A percentile compares a stretch with the other conserved stretches of the same genome.
Evolutionary conservation across 768 basidiomycete genomes (phyloP).

Genomic region (Mycena leptocephala): DNA sequence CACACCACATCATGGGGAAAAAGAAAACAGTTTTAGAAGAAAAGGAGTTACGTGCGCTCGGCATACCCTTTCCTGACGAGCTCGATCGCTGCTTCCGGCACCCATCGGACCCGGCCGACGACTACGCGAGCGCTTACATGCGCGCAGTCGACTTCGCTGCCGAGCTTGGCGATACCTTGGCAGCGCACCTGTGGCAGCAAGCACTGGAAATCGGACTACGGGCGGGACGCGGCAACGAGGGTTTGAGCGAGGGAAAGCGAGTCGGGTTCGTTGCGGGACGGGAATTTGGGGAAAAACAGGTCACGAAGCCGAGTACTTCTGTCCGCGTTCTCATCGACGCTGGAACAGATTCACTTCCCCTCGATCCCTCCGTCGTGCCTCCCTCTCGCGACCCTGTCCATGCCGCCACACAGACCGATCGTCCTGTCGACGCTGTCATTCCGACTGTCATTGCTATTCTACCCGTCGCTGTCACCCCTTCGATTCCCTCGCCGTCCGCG

Average conservation of each 20-base stretch:
- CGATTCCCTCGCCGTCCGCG: background rate
- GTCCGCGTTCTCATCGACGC: background rate
- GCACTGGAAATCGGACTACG: background rate
- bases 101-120: background rate
- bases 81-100: background rate
- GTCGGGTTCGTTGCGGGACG: background rate
- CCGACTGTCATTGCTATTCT: too few relatives aligned
- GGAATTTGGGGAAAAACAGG: slow-evolving; percentile 10
- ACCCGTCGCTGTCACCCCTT: background rate
- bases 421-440: background rate
- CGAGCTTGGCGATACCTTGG: background rate
- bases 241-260: slow-evolving; percentile 12
- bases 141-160: background rate
- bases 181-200: background rate
- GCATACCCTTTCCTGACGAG: background rate
- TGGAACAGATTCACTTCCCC: background rate
- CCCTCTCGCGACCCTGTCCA: background rate
- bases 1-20: background rate
- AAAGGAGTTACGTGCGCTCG: background rate
- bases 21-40: background rate
- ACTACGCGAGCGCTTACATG: background rate
- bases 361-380: background rate
- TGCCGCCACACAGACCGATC: background rate
- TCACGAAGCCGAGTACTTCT: background rate
- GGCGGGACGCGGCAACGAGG: background rate